phyloP scores from a whole-genome alignment of 1,139 yeast species.

The Lodderomyces orthopsilosis region DNA sequence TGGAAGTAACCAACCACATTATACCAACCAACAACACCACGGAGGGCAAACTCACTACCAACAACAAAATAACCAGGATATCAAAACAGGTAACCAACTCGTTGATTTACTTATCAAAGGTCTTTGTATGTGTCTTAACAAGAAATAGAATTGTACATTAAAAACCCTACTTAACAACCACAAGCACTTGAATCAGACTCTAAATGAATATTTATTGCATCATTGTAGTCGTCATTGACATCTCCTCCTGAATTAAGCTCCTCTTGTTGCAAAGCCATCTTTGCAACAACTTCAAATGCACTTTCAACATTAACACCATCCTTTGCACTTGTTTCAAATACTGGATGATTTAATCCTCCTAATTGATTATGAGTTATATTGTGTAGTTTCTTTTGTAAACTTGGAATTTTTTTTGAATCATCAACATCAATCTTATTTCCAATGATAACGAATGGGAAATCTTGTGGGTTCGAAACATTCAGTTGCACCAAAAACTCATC shows the following conservation, averaged over 20 bases:
- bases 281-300: slow-evolving; percentile 94
- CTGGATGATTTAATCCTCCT: slow-evolving; percentile 78
- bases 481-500: slow-evolving; percentile 95
- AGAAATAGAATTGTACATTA: slow-evolving; percentile 3
- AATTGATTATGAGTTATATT: slow-evolving; percentile 75
- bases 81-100: slow-evolving; percentile 22
- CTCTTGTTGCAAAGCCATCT: slow-evolving; percentile 90
- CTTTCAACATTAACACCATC: slow-evolving; percentile 91
- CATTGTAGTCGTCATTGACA: slow-evolving; percentile 75
- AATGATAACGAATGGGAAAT: slow-evolving; percentile 90
- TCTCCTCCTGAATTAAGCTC: slow-evolving; percentile 85
- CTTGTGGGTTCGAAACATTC: slow-evolving; percentile 88
- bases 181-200: slow-evolving; percentile 79
- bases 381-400: slow-evolving; percentile 75
- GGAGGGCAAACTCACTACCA: slow-evolving; percentile 17
- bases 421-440: slow-evolving; percentile 96
- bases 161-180: slow-evolving; percentile 50
- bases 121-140: slow-evolving; percentile 33
- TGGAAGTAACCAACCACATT: slow-evolving; percentile 27
- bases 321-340: slow-evolving; percentile 92
- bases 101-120: slow-evolving; percentile 30
- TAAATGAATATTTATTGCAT: slow-evolving; percentile 90
- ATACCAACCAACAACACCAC: slow-evolving; percentile 23
- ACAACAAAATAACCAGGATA: slow-evolving; percentile 17
- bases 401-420: slow-evolving; percentile 81